Evolutionary conservation across 164 flowering plant genomes (phyloP).

Genomic region (Berberis vulgaris): DNA sequence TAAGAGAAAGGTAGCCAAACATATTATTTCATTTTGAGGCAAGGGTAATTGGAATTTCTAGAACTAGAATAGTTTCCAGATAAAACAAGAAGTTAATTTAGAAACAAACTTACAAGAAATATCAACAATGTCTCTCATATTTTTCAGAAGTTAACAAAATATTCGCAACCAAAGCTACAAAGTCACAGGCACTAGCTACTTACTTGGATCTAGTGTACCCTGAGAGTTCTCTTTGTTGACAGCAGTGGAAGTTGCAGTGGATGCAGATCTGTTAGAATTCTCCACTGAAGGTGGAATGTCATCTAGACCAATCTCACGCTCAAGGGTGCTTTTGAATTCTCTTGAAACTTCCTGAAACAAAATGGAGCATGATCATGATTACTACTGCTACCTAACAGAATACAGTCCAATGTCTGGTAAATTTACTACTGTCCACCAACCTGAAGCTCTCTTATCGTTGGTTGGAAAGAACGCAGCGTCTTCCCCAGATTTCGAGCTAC

Average conservation of each 20-base stretch:
- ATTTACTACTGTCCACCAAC: slow-evolving; percentile 22
- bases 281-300: slow-evolving; percentile 41
- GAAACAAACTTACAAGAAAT: neutral
- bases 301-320: slow-evolving; percentile 92
- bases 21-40: too few relatives aligned
- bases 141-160: neutral
- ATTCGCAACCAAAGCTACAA: neutral
- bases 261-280: slow-evolving; percentile 21
- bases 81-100: too few relatives aligned
- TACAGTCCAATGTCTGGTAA: neutral
- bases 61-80: too few relatives aligned
- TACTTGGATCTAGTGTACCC: slow-evolving; percentile 39
- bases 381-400: slow-evolving; percentile 1
- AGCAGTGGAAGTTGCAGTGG: slow-evolving; percentile 6
- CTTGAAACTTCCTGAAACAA: slow-evolving; percentile 78
- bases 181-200: slow-evolving; percentile 18
- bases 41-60: too few relatives aligned
- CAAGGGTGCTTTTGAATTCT: slow-evolving; percentile 91
- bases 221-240: slow-evolving; percentile 18
- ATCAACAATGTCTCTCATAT: neutral
- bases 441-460: slow-evolving; percentile 96
- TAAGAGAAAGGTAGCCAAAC: too few relatives aligned
- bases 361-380: slow-evolving; percentile 1
- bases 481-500: slow-evolving; percentile 93
- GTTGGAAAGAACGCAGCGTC: slow-evolving; percentile 88